Conservation (phyloP, 148 eudicot genomes). For the Nepenthes gracilis region DNA sequence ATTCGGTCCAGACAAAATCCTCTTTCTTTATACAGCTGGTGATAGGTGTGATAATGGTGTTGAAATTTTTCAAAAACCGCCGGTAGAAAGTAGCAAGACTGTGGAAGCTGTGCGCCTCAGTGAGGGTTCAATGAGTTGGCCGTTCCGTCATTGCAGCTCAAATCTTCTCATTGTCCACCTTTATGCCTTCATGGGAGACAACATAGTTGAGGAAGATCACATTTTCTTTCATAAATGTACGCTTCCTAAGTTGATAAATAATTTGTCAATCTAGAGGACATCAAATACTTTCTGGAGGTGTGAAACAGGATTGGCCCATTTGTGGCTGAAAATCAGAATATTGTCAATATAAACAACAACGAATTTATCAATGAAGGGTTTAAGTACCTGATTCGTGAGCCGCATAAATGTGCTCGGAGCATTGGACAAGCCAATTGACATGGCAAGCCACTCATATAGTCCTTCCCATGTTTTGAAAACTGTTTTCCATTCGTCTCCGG, state of each 20-base stretch:
- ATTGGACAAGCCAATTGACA: background rate
- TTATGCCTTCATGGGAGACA: background rate
- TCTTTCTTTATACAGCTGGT: background rate
- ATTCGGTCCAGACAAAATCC: background rate
- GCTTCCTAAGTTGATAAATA: background rate
- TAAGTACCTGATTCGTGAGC: background rate
- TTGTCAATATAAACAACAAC: no score
- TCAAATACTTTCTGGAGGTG: background rate
- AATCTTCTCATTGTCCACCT: background rate
- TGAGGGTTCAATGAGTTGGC: background rate
- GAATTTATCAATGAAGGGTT: no score
- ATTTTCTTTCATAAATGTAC: background rate
- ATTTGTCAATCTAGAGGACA: background rate
- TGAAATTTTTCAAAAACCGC: background rate
- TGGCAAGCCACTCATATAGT: background rate
- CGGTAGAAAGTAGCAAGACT: background rate
- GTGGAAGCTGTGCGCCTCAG: background rate
- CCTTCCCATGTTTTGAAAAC: background rate
- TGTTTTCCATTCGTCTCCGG: background rate
- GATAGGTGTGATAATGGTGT: slow-evolving; percentile 7
- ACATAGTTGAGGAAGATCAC: background rate
- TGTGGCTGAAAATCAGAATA: background rate
- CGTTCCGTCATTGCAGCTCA: background rate
- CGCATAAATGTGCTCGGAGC: background rate
- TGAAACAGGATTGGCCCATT: background rate